These are phyloP conservation scores for Geosmithia morbida DNA, from an alignment of 2,329 filamentous ascomycete genomes.

Conservation along the genomic window DNA sequence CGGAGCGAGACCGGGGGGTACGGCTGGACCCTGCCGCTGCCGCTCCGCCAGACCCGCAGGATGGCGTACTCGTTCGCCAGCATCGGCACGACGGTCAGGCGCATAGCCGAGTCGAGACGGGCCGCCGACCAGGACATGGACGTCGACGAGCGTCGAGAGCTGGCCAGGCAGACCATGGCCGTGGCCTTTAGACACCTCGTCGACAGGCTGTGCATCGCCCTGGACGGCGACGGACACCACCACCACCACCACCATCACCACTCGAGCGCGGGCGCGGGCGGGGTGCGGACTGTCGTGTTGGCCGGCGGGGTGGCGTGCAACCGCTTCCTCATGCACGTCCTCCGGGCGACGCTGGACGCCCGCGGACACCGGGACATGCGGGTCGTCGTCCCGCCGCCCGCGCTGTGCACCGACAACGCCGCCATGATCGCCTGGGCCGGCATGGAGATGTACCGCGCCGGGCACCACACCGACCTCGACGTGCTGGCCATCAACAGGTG, in stretches of 20 bases:
- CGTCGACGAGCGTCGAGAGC: conserved; percentile 45
- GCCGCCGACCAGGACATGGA: conserved; percentile 46
- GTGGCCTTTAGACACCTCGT: conserved; percentile 79
- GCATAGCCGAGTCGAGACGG: conserved; percentile 29
- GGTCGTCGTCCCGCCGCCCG: conserved; percentile 60
- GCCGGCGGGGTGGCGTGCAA: conserved; percentile 89
- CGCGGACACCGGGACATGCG: conserved; percentile 40
- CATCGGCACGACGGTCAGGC: conserved; percentile 39
- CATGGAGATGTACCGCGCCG: conserved; percentile 78
- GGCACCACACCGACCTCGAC: conserved; percentile 49
- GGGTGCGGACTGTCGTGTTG: conserved; percentile 53
- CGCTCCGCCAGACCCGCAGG: conserved; percentile 41
- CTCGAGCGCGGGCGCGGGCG: too few relatives aligned
- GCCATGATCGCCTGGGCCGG: conserved; percentile 96
- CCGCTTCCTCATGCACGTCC: conserved; percentile 56
- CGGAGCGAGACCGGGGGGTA: too few relatives aligned
- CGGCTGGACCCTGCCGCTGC: conserved; percentile 54
- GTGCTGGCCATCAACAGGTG: conserved; percentile 53
- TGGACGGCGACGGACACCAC: too few relatives aligned
- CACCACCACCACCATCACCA: too few relatives aligned
- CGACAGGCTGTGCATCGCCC: conserved; percentile 55
- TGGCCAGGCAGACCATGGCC: conserved; percentile 65
- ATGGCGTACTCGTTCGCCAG: conserved; percentile 62
- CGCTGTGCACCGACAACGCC: conserved; percentile 85
- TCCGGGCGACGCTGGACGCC: conserved; percentile 41